Base-by-base conservation (phyloP, 2,329 filamentous ascomycete genomes). In the Trichoderma hamatum region DNA sequence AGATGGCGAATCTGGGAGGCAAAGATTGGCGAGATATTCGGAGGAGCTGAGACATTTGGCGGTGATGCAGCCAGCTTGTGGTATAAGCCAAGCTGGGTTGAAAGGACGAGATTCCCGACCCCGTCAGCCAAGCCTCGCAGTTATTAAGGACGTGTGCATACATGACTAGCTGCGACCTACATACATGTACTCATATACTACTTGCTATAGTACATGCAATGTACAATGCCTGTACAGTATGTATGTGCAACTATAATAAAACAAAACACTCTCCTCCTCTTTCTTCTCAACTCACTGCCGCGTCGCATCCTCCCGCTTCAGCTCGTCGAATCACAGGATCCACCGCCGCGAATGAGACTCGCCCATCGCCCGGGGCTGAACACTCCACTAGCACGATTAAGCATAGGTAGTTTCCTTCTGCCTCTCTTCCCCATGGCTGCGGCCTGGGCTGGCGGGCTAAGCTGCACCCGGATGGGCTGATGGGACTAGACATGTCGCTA, bases 311-410 rank as follows among this genome's bases (percentile, higher is more conserved):
- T 56, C 52, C 30, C 52, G 28, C 16, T 69, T 67, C 68, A 69
- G 68, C 68, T 69, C 51, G 28, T 67, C 68, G 28, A 56, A 32
- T 39, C 68, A 49, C 39, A n/a, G 51, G 51, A 46, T 64, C 61
- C 61, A 51, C 68, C 24, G 4, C 68, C 34, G 52, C 68, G 51
- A 69, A 69, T 69, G 24, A 69, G 52, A 58, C 30, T 26, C 36
- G 68, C 62, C 28, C 10, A 19, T 16, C 2, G 11, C 19, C 62
- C 34, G 51, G 51, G 62, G 62, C 62, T 65, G 62, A 56, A 34
- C 30, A 7, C 2, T 19, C 49, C 26, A 55, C 51, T 56, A 56
- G 62, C 9, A 19, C n/a, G 32, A 56, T 65, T 56, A 65, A 65
- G 62, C 62, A 65, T 65, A 56, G 51, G 30, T 65, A 56, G 51